These are phyloP conservation scores for Dryadomyces quercivorus DNA, from an alignment of 2,329 filamentous ascomycete species.

Conservation along the genomic window DNA sequence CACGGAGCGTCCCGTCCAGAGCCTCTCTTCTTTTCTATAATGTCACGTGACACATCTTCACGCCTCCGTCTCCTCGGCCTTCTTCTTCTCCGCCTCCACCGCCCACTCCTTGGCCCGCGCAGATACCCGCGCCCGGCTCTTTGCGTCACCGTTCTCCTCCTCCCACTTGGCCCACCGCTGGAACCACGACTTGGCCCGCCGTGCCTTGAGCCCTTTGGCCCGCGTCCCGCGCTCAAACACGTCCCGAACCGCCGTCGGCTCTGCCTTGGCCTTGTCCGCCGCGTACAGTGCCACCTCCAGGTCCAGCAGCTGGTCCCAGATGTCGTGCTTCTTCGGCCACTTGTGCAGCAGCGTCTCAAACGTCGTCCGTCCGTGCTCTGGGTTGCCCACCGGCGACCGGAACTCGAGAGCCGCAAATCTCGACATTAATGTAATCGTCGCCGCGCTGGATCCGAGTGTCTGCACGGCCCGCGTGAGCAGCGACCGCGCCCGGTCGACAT, in stretches of 20 bases:
- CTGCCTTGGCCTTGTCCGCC: conserved; percentile 29
- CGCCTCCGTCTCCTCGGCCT: conserved; percentile 15
- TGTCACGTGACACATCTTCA: neutral
- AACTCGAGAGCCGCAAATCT: conserved; percentile 92
- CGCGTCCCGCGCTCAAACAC: conserved; percentile 72
- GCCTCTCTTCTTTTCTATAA: neutral
- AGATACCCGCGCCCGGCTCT: conserved; percentile 58
- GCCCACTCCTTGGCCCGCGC: conserved; percentile 62
- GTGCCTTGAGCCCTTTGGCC: conserved; percentile 61
- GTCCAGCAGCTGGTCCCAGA: conserved; percentile 88
- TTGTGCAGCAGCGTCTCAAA: conserved; percentile 79
- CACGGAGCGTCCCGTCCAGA: no score
- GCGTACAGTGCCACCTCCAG: conserved; percentile 59
- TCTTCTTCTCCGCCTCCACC: conserved; percentile 25
- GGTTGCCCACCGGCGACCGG: conserved; percentile 65
- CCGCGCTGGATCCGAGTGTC: conserved; percentile 48
- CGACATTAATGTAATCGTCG: conserved; percentile 58
- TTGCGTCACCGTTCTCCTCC: conserved; percentile 56
- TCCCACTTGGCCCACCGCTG: conserved; percentile 89
- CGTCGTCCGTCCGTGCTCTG: conserved; percentile 86
- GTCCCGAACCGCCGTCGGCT: conserved; percentile 48
- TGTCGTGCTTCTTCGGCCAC: conserved; percentile 79
- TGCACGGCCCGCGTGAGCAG: conserved; percentile 77
- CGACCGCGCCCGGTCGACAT: conserved; percentile 62
- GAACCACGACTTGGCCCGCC: conserved; percentile 79